These are phyloP conservation scores for Coemansia sp. DNA, from an alignment of 192 early-diverging fungal genomes.

Conservation along the genomic window DNA sequence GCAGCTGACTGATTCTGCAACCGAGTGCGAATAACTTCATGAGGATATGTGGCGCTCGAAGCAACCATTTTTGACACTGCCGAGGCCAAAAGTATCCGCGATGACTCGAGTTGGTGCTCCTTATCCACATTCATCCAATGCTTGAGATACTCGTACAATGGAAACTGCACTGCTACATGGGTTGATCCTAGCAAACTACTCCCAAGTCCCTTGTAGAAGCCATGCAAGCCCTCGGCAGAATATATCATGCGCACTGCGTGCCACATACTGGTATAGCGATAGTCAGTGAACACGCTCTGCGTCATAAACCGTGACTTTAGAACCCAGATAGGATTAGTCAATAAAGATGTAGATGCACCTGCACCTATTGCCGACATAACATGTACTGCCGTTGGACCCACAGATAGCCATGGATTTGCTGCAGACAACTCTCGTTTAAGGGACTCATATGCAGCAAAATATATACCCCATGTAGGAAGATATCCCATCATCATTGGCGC, in stretches of 20 bases:
- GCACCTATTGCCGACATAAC: slow-evolving; percentile 86
- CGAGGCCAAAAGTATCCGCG: slow-evolving; percentile 74
- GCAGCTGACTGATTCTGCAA: slow-evolving; percentile 81
- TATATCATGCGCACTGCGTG: slow-evolving; percentile 81
- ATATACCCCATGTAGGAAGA: slow-evolving; percentile 88
- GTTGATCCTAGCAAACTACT: slow-evolving; percentile 88
- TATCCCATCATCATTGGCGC: slow-evolving; percentile 86
- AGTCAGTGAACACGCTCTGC: slow-evolving; percentile 69
- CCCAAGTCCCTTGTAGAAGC: slow-evolving; percentile 91
- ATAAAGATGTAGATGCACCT: slow-evolving; percentile 69
- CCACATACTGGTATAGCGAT: slow-evolving; percentile 77
- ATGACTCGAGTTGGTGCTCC: slow-evolving; percentile 30
- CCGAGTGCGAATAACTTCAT: slow-evolving; percentile 92
- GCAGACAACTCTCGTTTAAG: slow-evolving; percentile 59
- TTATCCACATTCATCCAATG: slow-evolving; percentile 19
- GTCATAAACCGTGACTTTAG: slow-evolving; percentile 90
- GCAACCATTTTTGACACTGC: slow-evolving; percentile 89
- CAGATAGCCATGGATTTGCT: not conserved
- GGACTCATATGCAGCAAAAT: slow-evolving; percentile 86
- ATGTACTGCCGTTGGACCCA: slow-evolving; percentile 60
- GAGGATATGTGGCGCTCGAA: slow-evolving; percentile 87
- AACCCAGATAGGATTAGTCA: slow-evolving; percentile 92
- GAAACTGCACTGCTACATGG: slow-evolving; percentile 94
- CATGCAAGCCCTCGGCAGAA: slow-evolving; percentile 69
- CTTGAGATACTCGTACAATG: slow-evolving; percentile 92